Conservation (phyloP, 129 eudicot genomes). For the Erigeron canadensis region DNA sequence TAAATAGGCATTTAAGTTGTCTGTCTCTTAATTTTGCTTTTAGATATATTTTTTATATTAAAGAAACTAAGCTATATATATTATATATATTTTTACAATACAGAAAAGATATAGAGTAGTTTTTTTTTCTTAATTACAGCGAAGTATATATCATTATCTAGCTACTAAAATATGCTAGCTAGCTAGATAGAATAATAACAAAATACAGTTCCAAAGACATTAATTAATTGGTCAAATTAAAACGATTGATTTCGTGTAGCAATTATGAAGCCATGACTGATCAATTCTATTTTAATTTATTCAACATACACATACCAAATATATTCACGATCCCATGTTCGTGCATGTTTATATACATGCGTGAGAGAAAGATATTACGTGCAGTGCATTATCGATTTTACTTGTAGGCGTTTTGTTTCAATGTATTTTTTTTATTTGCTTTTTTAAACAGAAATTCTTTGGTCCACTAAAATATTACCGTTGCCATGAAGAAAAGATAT, state of each 20-base stretch:
- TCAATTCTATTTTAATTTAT: neutral
- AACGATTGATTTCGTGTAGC: neutral
- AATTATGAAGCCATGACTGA: neutral
- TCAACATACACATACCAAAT: neutral
- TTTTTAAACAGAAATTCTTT: neutral
- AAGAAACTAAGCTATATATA: no score
- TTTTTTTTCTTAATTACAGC: no score
- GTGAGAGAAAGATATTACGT: neutral
- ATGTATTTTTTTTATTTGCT: no score
- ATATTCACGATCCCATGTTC: neutral
- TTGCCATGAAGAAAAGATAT: slow-evolving; percentile 23
- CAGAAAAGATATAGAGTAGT: no score
- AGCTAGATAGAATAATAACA: no score
- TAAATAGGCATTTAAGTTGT: no score
- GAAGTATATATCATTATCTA: no score
- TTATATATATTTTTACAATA: no score
- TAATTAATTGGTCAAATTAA: neutral
- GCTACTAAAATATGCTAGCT: no score
- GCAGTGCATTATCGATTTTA: neutral
- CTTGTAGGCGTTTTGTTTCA: neutral
- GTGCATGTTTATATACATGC: neutral
- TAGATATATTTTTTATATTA: no score
- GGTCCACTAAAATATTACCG: slow-evolving; percentile 20
- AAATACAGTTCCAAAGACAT: neutral
- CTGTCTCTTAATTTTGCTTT: no score